Evolutionary conservation across 2,329 filamentous ascomycete genomes (phyloP).

Genomic region (Emergomyces pasteurianus): DNA sequence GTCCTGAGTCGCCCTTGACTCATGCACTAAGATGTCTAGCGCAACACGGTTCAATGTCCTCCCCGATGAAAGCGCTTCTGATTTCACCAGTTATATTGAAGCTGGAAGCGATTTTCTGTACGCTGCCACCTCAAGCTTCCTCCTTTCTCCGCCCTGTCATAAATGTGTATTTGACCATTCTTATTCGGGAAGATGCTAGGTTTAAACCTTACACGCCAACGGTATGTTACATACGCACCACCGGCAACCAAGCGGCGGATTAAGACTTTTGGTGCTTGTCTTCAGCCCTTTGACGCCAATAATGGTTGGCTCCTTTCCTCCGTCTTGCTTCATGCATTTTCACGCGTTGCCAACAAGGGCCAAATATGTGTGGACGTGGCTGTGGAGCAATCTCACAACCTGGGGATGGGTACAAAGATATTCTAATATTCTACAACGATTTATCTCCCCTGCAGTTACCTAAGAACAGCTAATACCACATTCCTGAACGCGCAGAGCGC

Average conservation of each 20-base stretch:
- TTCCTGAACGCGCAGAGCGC: background rate
- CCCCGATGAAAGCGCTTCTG: background rate
- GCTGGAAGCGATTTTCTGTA: background rate
- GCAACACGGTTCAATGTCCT: background rate
- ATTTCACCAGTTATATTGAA: background rate
- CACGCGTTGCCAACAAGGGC: too few species aligned
- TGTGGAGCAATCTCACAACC: too few species aligned
- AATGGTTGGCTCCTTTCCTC: background rate
- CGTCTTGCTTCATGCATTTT: too few species aligned
- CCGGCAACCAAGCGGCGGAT: background rate
- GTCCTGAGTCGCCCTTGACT: background rate
- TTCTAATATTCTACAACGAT: too few species aligned
- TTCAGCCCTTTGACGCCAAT: background rate
- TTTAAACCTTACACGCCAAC: background rate
- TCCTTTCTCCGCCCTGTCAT: background rate
- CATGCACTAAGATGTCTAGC: background rate
- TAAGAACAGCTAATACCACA: background rate
- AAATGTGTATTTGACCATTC: background rate
- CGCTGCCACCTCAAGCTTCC: background rate
- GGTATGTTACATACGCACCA: background rate
- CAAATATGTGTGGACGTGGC: too few species aligned
- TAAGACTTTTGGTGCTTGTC: background rate
- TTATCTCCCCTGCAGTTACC: background rate
- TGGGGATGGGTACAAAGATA: too few species aligned
- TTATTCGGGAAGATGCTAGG: constrained; percentile 1